A percentile compares a stretch with the other conserved stretches of the same genome.
Evolutionary conservation across 257 asterid genomes (phyloP).

Genomic region (Capsicum baccatum): DNA sequence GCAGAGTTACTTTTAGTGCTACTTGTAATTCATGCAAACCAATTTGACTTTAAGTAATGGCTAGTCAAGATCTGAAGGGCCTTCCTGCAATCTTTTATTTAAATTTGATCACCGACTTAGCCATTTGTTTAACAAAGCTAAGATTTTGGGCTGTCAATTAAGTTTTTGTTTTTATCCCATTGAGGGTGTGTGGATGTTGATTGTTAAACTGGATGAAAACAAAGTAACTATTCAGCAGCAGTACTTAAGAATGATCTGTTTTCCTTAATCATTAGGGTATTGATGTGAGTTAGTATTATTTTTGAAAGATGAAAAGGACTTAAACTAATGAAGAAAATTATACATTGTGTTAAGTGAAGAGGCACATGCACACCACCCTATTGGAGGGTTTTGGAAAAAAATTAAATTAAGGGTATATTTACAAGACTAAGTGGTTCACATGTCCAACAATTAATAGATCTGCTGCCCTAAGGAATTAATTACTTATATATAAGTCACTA

Average conservation of each 20-base stretch:
- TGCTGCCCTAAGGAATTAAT: conserved; percentile 50
- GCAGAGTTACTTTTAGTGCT: conserved; percentile 24
- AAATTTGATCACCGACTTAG: conserved; percentile 7
- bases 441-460: conserved; percentile 54
- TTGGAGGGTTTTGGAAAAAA: conserved; percentile 39
- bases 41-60: conserved; percentile 19
- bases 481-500: conserved; percentile 43
- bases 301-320: conserved; percentile 33
- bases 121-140: background rate
- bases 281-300: conserved; percentile 31
- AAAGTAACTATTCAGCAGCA: conserved; percentile 20
- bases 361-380: conserved; percentile 83
- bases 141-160: background rate
- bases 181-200: background rate
- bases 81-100: background rate
- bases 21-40: conserved; percentile 30
- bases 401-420: conserved; percentile 24
- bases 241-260: conserved; percentile 1
- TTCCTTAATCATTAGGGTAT: conserved; percentile 31
- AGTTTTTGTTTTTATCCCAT: conserved; percentile 5
- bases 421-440: conserved; percentile 68
- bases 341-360: conserved; percentile 35
- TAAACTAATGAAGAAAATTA: conserved; percentile 38
- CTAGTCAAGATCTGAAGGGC: conserved; percentile 24
- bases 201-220: conserved; percentile 23